Evolutionary conservation across 306 rosid species (phyloP).

Genomic region (Acmispon strigosus): DNA sequence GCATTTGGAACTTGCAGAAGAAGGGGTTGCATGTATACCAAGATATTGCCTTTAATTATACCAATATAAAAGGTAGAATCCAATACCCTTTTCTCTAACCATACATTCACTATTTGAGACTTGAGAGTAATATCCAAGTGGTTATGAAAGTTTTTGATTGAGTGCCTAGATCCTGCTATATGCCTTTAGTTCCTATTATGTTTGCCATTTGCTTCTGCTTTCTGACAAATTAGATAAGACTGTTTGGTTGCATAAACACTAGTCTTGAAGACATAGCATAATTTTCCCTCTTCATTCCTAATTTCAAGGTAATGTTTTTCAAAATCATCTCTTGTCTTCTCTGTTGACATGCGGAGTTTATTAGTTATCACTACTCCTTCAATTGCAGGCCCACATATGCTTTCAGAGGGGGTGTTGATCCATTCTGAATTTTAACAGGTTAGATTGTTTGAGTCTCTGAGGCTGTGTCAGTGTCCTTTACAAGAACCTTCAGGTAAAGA

Average conservation of each 20-base stretch:
- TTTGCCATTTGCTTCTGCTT: conserved; percentile 16
- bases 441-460: neutral
- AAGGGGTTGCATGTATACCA: neutral
- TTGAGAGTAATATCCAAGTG: conserved; percentile 1
- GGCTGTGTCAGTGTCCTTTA: neutral
- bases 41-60: conserved; percentile 8
- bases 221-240: neutral
- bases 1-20: conserved; percentile 15
- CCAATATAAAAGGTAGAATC: neutral
- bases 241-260: neutral
- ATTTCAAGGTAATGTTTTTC: conserved; percentile 9
- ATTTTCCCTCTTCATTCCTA: neutral
- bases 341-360: conserved; percentile 12
- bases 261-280: neutral
- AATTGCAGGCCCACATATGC: conserved; percentile 7
- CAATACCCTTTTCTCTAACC: neutral
- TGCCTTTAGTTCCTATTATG: neutral
- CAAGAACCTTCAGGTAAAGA: neutral
- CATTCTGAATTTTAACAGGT: conserved; percentile 4
- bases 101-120: neutral
- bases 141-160: neutral
- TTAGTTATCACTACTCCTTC: neutral
- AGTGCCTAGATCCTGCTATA: neutral
- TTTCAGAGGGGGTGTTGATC: conserved; percentile 18
- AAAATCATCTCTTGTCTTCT: neutral